Evolutionary conservation across 345 rosid species (phyloP).

Genomic region (Angophora floribunda): DNA sequence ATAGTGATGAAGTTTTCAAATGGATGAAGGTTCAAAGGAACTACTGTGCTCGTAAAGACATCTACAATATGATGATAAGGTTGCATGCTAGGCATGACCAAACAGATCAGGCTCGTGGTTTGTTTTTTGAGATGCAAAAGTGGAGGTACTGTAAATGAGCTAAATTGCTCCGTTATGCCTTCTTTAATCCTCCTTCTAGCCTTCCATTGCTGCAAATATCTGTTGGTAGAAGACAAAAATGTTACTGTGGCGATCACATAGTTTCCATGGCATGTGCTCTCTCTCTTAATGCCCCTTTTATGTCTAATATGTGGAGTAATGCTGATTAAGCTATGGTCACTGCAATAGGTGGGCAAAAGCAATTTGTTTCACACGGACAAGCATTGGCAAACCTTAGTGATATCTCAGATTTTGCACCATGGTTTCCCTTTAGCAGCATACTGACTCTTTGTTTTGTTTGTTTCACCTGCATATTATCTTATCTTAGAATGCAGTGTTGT

Average conservation of each 20-base stretch:
- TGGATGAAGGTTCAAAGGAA: slow-evolving; percentile 87
- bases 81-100: slow-evolving; percentile 71
- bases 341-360: neutral
- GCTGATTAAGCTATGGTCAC: neutral
- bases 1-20: slow-evolving; percentile 43
- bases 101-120: slow-evolving; percentile 82
- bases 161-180: neutral
- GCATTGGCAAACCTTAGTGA: neutral
- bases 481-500: neutral
- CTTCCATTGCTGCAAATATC: neutral
- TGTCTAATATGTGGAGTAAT: neutral
- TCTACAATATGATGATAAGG: slow-evolving; percentile 86
- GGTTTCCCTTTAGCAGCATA: neutral
- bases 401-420: neutral
- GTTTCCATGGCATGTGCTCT: neutral
- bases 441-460: neutral
- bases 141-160: slow-evolving; percentile 43
- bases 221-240: neutral
- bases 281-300: neutral
- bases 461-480: neutral
- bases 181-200: neutral
- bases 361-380: neutral
- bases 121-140: slow-evolving; percentile 94
- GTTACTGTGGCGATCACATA: neutral
- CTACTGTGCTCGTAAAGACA: slow-evolving; percentile 71